A percentile compares a stretch with the other conserved stretches of the same genome.
Evolutionary conservation across 2,329 filamentous ascomycete genomes (phyloP).

Genomic region (Paecilomyces dactylethromorphus): DNA sequence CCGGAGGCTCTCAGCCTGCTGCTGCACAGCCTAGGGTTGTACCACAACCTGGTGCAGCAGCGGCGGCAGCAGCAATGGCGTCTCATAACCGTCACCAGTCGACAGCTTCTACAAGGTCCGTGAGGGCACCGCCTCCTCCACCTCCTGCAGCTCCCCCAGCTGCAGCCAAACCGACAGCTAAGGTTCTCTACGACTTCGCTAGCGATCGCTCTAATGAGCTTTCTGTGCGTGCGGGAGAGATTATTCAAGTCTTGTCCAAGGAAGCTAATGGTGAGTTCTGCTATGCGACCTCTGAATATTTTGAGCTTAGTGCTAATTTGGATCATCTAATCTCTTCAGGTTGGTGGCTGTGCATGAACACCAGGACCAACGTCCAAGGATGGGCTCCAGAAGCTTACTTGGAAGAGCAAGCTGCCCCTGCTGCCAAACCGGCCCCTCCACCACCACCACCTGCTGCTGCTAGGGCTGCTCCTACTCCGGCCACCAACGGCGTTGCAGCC

Average conservation of each 20-base stretch:
- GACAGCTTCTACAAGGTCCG: constrained; percentile 50
- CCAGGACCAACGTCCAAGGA: constrained; percentile 63
- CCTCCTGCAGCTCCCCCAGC: constrained; percentile 55
- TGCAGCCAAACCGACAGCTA: constrained; percentile 68
- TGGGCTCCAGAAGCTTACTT: constrained; percentile 95
- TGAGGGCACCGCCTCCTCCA: constrained; percentile 56
- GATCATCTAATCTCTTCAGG: constrained; percentile 45
- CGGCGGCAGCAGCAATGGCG: constrained; percentile 18
- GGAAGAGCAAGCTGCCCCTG: constrained; percentile 59
- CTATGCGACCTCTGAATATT: constrained; percentile 24
- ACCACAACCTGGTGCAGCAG: constrained; percentile 26
- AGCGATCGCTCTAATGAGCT: constrained; percentile 82
- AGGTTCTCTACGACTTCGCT: constrained; percentile 86
- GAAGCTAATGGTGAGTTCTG: constrained; percentile 74
- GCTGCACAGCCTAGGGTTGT: constrained; percentile 18
- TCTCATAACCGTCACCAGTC: constrained; percentile 45
- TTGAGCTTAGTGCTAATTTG: constrained; percentile 18
- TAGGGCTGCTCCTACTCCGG: constrained; percentile 56
- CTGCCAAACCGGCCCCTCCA: constrained; percentile 54
- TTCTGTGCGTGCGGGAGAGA: constrained; percentile 68
- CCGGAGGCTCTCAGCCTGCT: constrained; percentile 11
- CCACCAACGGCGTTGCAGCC: constrained; percentile 41
- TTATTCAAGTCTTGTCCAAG: constrained; percentile 87
- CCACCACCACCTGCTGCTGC: constrained; percentile 42
- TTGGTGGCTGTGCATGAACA: constrained; percentile 89